These are phyloP conservation scores for Eruca vesicaria DNA, from an alignment of 441 rosid genomes.

Conservation along the genomic window DNA sequence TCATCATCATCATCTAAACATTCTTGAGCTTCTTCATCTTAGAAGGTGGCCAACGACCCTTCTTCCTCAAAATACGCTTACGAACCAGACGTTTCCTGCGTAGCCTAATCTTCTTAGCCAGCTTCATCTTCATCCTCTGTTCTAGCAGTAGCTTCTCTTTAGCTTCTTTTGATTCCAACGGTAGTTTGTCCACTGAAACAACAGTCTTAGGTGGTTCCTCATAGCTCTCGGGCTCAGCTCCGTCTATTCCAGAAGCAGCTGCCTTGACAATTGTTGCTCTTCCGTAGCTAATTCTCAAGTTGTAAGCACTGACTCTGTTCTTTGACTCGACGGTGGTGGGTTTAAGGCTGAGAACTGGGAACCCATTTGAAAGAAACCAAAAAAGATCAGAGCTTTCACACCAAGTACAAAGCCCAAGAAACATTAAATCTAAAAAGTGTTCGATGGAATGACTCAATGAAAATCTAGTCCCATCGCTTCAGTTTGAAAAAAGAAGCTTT, in stretches of 20 bases:
- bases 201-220: slow-evolving; percentile 39
- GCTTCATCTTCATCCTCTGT: slow-evolving; percentile 78
- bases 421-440: background rate
- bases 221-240: slow-evolving; percentile 31
- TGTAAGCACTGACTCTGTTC: slow-evolving; percentile 21
- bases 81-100: slow-evolving; percentile 79
- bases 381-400: background rate
- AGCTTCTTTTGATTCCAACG: slow-evolving; percentile 79
- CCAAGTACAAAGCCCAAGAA: background rate
- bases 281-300: slow-evolving; percentile 7
- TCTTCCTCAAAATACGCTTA: slow-evolving; percentile 86
- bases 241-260: slow-evolving; percentile 52
- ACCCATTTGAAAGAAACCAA: background rate
- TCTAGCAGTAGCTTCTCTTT: slow-evolving; percentile 61
- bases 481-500: background rate
- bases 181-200: slow-evolving; percentile 58
- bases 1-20: slow-evolving; percentile 55
- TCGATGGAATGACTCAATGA: background rate
- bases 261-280: slow-evolving; percentile 36
- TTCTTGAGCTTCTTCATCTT: slow-evolving; percentile 92
- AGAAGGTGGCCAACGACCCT: slow-evolving; percentile 97
- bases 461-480: background rate
- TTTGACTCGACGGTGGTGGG: slow-evolving; percentile 4
- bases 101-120: slow-evolving; percentile 81
- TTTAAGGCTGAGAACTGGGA: slow-evolving; percentile 18